A percentile compares a stretch with the other conserved stretches of the same genome.
Evolutionary conservation across 441 rosid genomes (phyloP).

Genomic region (Syzygium malaccense): DNA sequence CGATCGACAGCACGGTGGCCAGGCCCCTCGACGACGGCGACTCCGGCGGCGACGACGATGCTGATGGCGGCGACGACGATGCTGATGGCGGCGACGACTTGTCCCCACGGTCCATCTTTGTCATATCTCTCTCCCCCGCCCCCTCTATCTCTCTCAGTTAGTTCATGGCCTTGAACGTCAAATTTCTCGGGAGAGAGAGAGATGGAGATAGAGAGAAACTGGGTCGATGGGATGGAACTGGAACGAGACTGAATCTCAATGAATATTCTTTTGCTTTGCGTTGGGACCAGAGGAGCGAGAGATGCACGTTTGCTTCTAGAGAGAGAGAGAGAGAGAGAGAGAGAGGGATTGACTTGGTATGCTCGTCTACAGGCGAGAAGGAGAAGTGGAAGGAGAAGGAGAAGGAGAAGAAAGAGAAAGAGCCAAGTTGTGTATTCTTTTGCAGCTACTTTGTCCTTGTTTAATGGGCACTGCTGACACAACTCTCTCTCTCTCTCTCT

Average conservation of each 20-base stretch:
- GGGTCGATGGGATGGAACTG: neutral
- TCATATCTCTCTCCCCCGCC: neutral
- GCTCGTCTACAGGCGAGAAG: neutral
- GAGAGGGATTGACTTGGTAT: neutral
- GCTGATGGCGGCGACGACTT: neutral
- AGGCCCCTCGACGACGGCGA: neutral
- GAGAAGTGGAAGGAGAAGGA: neutral
- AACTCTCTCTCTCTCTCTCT: neutral
- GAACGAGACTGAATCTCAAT: neutral
- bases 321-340: neutral
- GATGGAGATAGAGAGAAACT: neutral
- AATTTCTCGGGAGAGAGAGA: neutral
- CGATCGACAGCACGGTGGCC: conserved; percentile 57
- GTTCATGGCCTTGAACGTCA: neutral
- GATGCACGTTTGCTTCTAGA: neutral
- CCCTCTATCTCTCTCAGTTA: neutral
- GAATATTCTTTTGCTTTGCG: neutral
- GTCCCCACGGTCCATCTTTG: neutral
- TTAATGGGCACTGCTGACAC: neutral
- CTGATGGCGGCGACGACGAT: neutral
- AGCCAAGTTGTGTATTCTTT: neutral
- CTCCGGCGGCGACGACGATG: neutral
- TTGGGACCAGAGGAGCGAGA: neutral
- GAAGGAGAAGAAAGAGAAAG: neutral
- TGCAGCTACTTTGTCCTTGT: neutral